These are phyloP conservation scores for Arachis monticola DNA, from an alignment of 331 rosid species.

Conservation along the genomic window DNA sequence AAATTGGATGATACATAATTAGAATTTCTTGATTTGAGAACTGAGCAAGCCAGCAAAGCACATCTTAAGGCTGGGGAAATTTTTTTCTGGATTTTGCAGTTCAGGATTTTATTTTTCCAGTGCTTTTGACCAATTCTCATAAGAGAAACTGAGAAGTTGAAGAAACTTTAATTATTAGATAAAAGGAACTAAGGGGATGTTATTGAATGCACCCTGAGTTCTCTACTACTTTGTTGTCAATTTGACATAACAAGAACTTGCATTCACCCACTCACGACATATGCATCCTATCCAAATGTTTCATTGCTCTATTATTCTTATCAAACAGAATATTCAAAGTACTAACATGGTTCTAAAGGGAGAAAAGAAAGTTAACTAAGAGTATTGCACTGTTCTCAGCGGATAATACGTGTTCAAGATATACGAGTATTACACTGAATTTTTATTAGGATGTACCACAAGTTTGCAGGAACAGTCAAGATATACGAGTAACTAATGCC, in stretches of 20 bases:
- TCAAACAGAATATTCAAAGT: neutral
- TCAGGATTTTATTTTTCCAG: neutral
- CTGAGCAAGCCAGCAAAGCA: neutral
- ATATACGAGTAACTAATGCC: neutral
- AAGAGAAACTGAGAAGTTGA: too few species aligned
- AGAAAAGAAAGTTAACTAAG: neutral
- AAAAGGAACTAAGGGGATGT: neutral
- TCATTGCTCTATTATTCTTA: slow-evolving; percentile 7
- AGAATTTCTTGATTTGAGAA: neutral
- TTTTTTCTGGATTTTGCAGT: neutral
- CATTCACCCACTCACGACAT: neutral
- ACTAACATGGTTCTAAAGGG: neutral
- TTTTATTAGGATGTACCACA: neutral
- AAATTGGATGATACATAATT: neutral
- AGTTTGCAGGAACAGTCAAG: neutral
- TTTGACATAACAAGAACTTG: slow-evolving; percentile 21
- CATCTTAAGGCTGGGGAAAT: neutral
- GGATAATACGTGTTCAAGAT: neutral
- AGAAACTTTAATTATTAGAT: neutral
- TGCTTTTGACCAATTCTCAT: neutral
- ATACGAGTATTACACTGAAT: neutral
- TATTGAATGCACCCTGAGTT: neutral
- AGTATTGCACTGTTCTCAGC: neutral
- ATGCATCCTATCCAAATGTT: neutral
- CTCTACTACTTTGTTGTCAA: neutral